Evolutionary conservation across 306 rosid species (phyloP), one percentile per base, ranked within the genome.

Genomic region (Quercus suber): DNA sequence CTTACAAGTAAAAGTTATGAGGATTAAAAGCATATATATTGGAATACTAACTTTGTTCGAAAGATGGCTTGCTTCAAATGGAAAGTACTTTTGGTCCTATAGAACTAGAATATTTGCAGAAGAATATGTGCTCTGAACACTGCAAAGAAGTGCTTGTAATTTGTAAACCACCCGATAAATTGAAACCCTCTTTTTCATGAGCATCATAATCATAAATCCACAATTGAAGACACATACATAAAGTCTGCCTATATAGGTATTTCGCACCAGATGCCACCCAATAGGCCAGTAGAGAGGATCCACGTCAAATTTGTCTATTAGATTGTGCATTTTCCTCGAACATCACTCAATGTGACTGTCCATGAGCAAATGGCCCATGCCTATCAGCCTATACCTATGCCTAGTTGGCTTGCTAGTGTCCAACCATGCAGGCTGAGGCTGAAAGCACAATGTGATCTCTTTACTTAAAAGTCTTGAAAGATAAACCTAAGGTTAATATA

Each of bases 121-220:
- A 78, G 87, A 83, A 86, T 83, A 83, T 69, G 72, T 86, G 69
- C 86, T 49, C 23, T 6, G 51, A 73, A 33, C 49, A 55, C 3
- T 25, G 65, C 75, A 67, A 25, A 63, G 20, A 30, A 30, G 3
- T 27, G 75, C n/a, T 58, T 61, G 53, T 8, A 10, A 31, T 25
- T 75, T 79, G 60, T 64, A 21, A 57, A 58, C 74, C 53, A 14
- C 69, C 75, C 70, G 80, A 15, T 52, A 49, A 41, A 41, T 41
- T 41, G 45, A 28, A 70, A 33, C 23, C 70, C 73, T 78, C 76
- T 80, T 49, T n/a, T 37, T 65, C 21, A 73, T 71, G 45, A 41
- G 45, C 19, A 76, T 71, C 73, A 79, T 31, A 55, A 41, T 41
- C 45, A 41, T 41, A 41, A 41, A 41, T 41, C 55, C 74, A 57